Conservation (phyloP, 768 basidiomycete species). For the Leccinum olivaceopallidum region DNA sequence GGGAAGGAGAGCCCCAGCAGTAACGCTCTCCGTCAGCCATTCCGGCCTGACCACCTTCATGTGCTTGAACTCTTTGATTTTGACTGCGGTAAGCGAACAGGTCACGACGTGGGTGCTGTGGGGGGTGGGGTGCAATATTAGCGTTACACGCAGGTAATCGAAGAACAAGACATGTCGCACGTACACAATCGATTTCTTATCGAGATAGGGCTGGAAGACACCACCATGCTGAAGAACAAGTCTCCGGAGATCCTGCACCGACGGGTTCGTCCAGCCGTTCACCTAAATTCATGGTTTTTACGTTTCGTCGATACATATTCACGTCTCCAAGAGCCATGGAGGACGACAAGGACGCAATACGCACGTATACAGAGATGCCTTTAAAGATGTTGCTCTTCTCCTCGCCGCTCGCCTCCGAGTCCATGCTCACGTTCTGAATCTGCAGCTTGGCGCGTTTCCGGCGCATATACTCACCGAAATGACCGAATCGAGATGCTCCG, state of each 20-base stretch:
- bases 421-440: slow-evolving; percentile 62
- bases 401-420: slow-evolving; percentile 20
- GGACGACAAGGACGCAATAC: slow-evolving; percentile 26
- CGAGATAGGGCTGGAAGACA: slow-evolving; percentile 79
- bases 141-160: slow-evolving; percentile 3
- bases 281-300: slow-evolving; percentile 48
- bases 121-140: background rate
- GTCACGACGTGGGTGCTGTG: slow-evolving; percentile 89
- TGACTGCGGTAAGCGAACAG: slow-evolving; percentile 85
- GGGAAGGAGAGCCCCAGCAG: slow-evolving; percentile 64
- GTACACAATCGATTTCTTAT: slow-evolving; percentile 72
- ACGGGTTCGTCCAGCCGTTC: slow-evolving; percentile 87
- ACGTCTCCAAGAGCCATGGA: background rate
- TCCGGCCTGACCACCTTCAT: slow-evolving; percentile 90
- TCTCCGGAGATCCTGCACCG: slow-evolving; percentile 79
- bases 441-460: slow-evolving; percentile 90
- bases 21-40: slow-evolving; percentile 86
- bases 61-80: slow-evolving; percentile 82
- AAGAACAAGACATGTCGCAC: slow-evolving; percentile 24
- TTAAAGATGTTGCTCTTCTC: slow-evolving; percentile 58
- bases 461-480: slow-evolving; percentile 85
- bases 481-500: slow-evolving; percentile 78
- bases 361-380: slow-evolving; percentile 80
- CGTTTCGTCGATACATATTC: background rate
- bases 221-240: slow-evolving; percentile 86